Evolutionary conservation across 257 asterid genomes (phyloP), one percentile per base, ranked within the genome.

Genomic region (Primulina eburnea): DNA sequence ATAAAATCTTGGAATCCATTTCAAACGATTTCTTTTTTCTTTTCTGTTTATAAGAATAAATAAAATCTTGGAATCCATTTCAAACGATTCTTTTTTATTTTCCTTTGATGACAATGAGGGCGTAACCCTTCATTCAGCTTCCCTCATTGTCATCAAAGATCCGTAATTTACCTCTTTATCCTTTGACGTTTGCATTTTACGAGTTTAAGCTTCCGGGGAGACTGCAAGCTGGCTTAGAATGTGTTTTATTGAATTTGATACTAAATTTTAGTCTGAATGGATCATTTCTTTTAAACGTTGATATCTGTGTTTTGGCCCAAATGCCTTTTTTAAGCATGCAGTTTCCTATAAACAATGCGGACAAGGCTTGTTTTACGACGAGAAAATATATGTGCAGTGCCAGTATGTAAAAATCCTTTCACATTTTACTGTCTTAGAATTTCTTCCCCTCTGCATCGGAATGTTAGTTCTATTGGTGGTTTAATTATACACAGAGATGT

Each of bases 221-320:
- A 38, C 50, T 55, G 12, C 14, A 56, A 55, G 71, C 53, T 55
- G 69, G 35, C 33, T 67, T 56, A 8, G 59, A 9, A 66, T 62
- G 62, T 60, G 26, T 0, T 7, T 16, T 62, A 10, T 24, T 18
- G 66, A 37, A 26, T 38, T 17, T 65, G 59, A 57, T 28, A 52
- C 40, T 2, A 70, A 29, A 58, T 62, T 16, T 18, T 70, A 10
- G 67, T 30, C n/a, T 43, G 26, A 50, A 56, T 70, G 4, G 4
- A 4, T 21, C 1, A 16, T 28, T 30, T 71, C 62, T 20, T 8
- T 62, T 43, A 10, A 47, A 20, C 26, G 29, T 47, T 21, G 71
- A 67, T 26, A 40, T 53, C 21, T 20, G 14, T 8, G 32, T n/a
- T 60, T 47, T 26, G 29, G 26, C 58, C 33, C 8, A 14, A 60